Base-by-base conservation (phyloP, 2,329 filamentous ascomycete genomes). In the Arthrobotrys entomopaga region DNA sequence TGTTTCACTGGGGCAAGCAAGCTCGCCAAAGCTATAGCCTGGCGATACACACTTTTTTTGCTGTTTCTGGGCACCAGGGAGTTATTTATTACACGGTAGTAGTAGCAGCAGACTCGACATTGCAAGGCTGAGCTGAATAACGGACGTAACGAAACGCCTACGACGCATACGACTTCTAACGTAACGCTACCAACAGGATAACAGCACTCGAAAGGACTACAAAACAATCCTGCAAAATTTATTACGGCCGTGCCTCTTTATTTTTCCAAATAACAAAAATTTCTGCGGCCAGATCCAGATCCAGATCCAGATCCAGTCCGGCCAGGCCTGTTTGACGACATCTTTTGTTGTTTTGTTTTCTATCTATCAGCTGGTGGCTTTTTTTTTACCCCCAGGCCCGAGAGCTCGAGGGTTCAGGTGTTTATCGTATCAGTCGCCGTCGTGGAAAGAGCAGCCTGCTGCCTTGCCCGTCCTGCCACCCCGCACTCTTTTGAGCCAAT, bases 401-500 rank as follows among this genome's bases (percentile, higher is more conserved):
- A 53, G 53, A 54, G 65, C 49, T 42, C 38, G 50, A 54, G 34
- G 11, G 22, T 43, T 48, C 16, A 52, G 20, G 22, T 48, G 24
- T 40, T 56, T 26, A 50, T 34, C 29, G 29, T 34, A 34, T 60
- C 56, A 46, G 46, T 72, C 67, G 60, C 66, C 66, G 66, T 64
- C 22, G 66, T 71, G 53, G 56, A 52, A 52, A 38, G 43, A 24
- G 40, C 29, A 40, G 60, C 60, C 57, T 63, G 59, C 16, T 46
- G 53, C 29, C n/a, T n/a, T n/a, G n/a, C n/a, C n/a, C n/a, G n/a
- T n/a, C n/a, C 29, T 60, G 46, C 34, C 67, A 65, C 70, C 70
- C 70, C 70, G 70, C 70, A 74, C 63, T 63, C 54, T 65, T 64
- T 73, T 67, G 70, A 61, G 70, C 70, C 56, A 64, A 67, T 67